A percentile compares a stretch with the other conserved stretches of the same genome.
Evolutionary conservation across 1,139 yeast genomes (phyloP).

Genomic region (Trichomonascaceae sp.): DNA sequence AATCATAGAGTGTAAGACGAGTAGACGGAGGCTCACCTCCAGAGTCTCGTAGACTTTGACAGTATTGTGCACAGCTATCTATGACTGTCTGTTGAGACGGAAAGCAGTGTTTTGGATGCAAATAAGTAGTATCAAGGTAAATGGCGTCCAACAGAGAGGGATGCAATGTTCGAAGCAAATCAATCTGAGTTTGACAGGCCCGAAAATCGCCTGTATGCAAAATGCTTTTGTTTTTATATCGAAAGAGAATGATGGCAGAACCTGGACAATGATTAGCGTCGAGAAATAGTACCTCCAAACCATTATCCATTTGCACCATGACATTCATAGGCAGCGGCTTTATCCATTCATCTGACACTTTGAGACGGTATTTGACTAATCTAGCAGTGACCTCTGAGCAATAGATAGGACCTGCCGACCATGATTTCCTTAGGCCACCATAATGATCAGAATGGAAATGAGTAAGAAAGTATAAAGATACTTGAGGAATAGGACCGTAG

Average conservation of each 20-base stretch:
- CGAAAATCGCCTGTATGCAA: slow-evolving; percentile 94
- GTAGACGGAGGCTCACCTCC: slow-evolving; percentile 16
- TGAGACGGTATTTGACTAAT: slow-evolving; percentile 48
- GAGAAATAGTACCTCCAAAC: slow-evolving; percentile 54
- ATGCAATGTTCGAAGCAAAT: slow-evolving; percentile 27
- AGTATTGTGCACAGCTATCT: slow-evolving; percentile 49
- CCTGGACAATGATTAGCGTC: slow-evolving; percentile 98
- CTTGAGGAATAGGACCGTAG: slow-evolving; percentile 33
- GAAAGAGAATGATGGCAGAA: slow-evolving; percentile 68
- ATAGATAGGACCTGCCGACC: slow-evolving; percentile 65
- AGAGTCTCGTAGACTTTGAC: slow-evolving; percentile 36
- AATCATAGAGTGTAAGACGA: slow-evolving; percentile 17
- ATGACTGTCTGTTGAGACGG: slow-evolving; percentile 74
- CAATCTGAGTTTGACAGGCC: slow-evolving; percentile 40
- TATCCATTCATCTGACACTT: slow-evolving; percentile 50
- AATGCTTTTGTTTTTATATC: slow-evolving; percentile 30
- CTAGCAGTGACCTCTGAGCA: slow-evolving; percentile 66
- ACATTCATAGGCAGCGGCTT: slow-evolving; percentile 42
- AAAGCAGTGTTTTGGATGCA: slow-evolving; percentile 66
- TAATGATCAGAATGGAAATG: slow-evolving; percentile 96
- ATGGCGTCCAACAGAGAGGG: slow-evolving; percentile 43
- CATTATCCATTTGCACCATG: slow-evolving; percentile 33
- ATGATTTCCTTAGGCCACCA: slow-evolving; percentile 71
- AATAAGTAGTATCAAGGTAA: slow-evolving; percentile 84
- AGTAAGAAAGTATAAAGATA: slow-evolving; percentile 30